A percentile compares a stretch with the other conserved stretches of the same genome.
These are phyloP conservation scores for Medicago truncatula DNA, from an alignment of 306 rosid genomes.

Conservation along the genomic window MtrunA17r5.0-ANR NC_053045.1:28003001-28003500, in stretches of 20 bases:
- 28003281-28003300: neutral
- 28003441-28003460: no score
- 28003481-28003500: no score
- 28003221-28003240: no score
- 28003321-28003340: no score
- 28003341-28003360: no score
- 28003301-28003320: no score
- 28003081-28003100: conserved; percentile 6
- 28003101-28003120: conserved; percentile 25
- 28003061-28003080: conserved; percentile 23
- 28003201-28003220: neutral
- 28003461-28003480: no score
- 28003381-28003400: no score
- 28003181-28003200: conserved; percentile 4
- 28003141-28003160: neutral
- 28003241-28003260: neutral
- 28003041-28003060: conserved; percentile 38
- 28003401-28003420: no score
- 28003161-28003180: neutral
- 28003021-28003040: conserved; percentile 30
- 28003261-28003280: neutral
- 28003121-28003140: neutral
- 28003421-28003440: no score
- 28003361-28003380: no score
- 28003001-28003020: conserved; percentile 29